A percentile compares a stretch with the other conserved stretches of the same genome.
Evolutionary conservation across 768 basidiomycete species (phyloP).

Genomic region (Trametes villosa): DNA sequence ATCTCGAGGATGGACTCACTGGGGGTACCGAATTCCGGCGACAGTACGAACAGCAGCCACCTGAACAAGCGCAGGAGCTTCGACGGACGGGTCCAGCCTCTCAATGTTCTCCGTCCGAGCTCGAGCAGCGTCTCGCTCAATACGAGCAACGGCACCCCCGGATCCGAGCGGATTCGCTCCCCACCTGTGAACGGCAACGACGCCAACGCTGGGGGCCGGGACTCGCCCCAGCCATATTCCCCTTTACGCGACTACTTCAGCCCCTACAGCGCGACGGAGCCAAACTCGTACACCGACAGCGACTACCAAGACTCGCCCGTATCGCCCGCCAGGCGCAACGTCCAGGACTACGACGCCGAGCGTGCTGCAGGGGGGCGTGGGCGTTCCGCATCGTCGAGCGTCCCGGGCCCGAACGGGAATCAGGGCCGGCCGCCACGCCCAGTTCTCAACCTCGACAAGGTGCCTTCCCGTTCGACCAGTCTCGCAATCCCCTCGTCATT

Average conservation of each 20-base stretch:
- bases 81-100: constrained; percentile 48
- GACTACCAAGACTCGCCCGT: constrained; percentile 17
- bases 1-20: constrained; percentile 24
- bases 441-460: constrained; percentile 40
- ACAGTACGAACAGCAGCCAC: constrained; percentile 17
- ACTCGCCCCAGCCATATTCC: constrained; percentile 36
- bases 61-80: constrained; percentile 46
- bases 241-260: constrained; percentile 40
- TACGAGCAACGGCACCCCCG: constrained; percentile 8
- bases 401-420: constrained; percentile 13
- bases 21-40: constrained; percentile 18
- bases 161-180: constrained; percentile 9
- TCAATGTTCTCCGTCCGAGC: constrained; percentile 37
- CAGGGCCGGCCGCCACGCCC: constrained; percentile 29
- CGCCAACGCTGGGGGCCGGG: constrained; percentile 20
- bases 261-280: constrained; percentile 19
- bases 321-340: constrained; percentile 12
- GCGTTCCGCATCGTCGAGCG: constrained; percentile 31
- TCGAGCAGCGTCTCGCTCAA: constrained; percentile 23
- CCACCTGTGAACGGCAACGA: not conserved
- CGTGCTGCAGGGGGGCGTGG: constrained; percentile 19
- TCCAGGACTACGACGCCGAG: not conserved
- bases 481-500: constrained; percentile 27
- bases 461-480: constrained; percentile 40
- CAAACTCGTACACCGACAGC: constrained; percentile 15